phyloP scores from a whole-genome alignment of 495 filamentous ascomycete species.

The Xylaria castorea region DNA sequence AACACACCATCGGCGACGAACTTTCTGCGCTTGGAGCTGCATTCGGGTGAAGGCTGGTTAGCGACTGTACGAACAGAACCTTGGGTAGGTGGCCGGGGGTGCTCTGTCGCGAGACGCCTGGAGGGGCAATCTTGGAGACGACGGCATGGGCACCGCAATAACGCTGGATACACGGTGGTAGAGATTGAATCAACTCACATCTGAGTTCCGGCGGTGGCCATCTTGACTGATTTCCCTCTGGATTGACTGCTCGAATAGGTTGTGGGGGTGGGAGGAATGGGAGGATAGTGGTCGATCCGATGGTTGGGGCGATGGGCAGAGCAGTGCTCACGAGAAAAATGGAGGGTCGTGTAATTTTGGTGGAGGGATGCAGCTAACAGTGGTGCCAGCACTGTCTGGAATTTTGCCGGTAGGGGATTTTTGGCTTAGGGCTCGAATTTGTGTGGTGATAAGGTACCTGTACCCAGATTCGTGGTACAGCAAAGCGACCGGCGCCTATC shows the following conservation, averaged over 20 bases:
- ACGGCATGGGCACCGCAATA: neutral
- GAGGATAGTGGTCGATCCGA: conserved; percentile 28
- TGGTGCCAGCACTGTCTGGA: conserved; percentile 32
- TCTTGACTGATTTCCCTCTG: conserved; percentile 49
- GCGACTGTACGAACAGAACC: conserved; percentile 4
- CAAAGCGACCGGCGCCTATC: neutral
- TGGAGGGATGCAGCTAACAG: conserved; percentile 27
- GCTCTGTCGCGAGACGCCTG: neutral
- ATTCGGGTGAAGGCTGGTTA: conserved; percentile 27
- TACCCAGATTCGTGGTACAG: neutral
- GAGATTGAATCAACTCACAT: conserved; percentile 55
- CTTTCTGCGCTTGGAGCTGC: conserved; percentile 97
- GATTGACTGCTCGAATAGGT: conserved; percentile 35
- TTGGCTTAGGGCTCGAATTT: conserved; percentile 42
- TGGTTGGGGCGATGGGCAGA: conserved; percentile 31
- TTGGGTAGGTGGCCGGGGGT: neutral
- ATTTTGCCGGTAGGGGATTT: conserved; percentile 32
- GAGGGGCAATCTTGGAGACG: conserved; percentile 16
- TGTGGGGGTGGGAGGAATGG: conserved; percentile 27
- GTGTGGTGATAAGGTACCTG: conserved; percentile 34
- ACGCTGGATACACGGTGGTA: conserved; percentile 17
- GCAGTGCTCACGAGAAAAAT: conserved; percentile 29
- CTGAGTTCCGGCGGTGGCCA: conserved; percentile 59
- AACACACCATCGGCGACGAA: conserved; percentile 99
- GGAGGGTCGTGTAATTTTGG: conserved; percentile 30